Conservation (phyloP, 345 rosid species). For the Linum usitatissimum region DNA sequence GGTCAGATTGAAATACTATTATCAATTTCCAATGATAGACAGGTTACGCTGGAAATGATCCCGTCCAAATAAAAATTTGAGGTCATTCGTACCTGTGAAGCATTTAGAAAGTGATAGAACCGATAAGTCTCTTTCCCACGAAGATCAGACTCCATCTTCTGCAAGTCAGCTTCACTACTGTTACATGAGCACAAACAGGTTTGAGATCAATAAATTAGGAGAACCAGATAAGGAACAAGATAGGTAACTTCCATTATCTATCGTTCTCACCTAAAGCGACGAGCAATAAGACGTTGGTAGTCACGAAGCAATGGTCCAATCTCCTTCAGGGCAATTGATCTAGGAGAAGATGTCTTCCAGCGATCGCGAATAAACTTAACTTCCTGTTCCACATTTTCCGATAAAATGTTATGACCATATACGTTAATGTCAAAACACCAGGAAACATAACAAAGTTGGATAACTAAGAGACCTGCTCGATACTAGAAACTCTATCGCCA, state of each 20-base stretch:
- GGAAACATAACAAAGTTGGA: constrained; percentile 17
- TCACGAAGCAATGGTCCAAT: constrained; percentile 80
- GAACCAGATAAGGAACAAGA: background rate
- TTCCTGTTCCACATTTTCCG: constrained; percentile 31
- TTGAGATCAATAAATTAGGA: constrained; percentile 10
- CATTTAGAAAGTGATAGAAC: constrained; percentile 67
- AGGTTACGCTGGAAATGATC: too few species aligned
- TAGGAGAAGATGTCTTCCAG: constrained; percentile 56
- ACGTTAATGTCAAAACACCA: constrained; percentile 2
- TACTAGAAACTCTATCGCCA: constrained; percentile 33
- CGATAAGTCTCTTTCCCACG: constrained; percentile 32
- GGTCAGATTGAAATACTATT: background rate
- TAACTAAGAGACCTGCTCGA: constrained; percentile 30
- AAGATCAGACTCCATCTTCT: constrained; percentile 27
- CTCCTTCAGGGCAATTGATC: constrained; percentile 54
- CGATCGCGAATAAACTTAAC: constrained; percentile 60
- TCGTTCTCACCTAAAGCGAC: constrained; percentile 44
- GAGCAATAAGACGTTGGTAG: constrained; percentile 61
- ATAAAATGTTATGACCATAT: constrained; percentile 15
- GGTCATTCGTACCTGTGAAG: constrained; percentile 53
- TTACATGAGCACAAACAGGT: constrained; percentile 29
- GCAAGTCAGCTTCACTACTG: constrained; percentile 31
- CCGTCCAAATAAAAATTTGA: background rate
- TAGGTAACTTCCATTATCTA: background rate
- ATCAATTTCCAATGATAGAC: background rate